phyloP scores from a whole-genome alignment of 768 basidiomycete genomes.

The Mycena venus region DNA sequence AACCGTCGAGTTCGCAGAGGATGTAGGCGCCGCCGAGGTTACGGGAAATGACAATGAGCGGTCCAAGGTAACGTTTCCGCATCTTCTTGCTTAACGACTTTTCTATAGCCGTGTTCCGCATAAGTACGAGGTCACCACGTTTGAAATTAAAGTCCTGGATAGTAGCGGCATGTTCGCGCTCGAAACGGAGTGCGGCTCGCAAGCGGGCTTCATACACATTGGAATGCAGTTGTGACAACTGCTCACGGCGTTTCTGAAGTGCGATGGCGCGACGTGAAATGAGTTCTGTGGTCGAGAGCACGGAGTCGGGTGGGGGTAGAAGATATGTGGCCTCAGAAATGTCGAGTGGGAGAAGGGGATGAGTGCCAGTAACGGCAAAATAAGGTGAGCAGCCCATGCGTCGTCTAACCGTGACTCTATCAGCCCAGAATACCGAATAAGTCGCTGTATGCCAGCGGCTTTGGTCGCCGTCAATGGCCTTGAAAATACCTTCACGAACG shows the following conservation, averaged over 20 bases:
- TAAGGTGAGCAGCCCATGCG: conserved; percentile 30
- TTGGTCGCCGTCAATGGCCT: no score
- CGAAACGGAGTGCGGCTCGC: conserved; percentile 30
- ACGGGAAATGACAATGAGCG: no score
- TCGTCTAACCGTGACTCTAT: conserved; percentile 31
- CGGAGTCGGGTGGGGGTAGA: conserved; percentile 32
- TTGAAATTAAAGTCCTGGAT: conserved; percentile 44
- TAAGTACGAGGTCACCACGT: conserved; percentile 45
- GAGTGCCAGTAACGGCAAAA: conserved; percentile 28
- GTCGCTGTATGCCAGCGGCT: no score
- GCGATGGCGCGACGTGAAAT: conserved; percentile 36
- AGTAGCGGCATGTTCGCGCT: conserved; percentile 36
- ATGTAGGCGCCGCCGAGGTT: no score
- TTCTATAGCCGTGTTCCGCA: no score
- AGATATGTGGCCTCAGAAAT: no score
- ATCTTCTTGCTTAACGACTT: no score
- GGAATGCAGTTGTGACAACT: no score
- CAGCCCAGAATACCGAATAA: conserved; percentile 35
- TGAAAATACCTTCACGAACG: no score
- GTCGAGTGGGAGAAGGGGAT: no score
- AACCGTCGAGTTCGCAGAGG: conserved; percentile 37
- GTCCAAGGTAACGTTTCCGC: no score
- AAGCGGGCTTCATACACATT: conserved; percentile 14
- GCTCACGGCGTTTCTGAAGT: no score
- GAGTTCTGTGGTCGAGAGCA: conserved; percentile 40